phyloP scores from a whole-genome alignment of 2,329 filamentous ascomycete genomes.

The Fusarium continuum region DNA sequence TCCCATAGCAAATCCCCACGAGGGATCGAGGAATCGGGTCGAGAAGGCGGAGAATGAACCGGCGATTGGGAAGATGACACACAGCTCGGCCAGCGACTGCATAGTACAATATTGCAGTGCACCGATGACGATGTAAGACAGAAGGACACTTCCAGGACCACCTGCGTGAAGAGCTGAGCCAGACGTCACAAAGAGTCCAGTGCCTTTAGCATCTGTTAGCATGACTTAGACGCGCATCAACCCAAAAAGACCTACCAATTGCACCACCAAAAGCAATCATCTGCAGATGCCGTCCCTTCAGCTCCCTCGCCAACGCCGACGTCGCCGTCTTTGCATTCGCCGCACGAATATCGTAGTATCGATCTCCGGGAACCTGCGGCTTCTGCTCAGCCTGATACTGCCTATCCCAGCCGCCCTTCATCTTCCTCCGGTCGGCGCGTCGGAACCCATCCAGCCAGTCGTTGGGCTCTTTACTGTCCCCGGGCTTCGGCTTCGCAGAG shows the following conservation, averaged over 20 bases:
- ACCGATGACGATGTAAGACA: conserved; percentile 81
- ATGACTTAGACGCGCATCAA: too few relatives aligned
- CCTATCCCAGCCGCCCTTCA: conserved; percentile 37
- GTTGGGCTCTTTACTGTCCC: conserved; percentile 8
- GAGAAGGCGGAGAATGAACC: conserved; percentile 94
- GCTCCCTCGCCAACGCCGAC: conserved; percentile 76
- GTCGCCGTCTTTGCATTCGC: conserved; percentile 79
- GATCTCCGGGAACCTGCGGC: conserved; percentile 44
- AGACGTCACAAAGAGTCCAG: conserved; percentile 89
- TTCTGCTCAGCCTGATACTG: conserved; percentile 29
- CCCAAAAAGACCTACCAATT: conserved; percentile 65
- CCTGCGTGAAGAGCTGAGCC: conserved; percentile 75
- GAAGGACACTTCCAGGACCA: conserved; percentile 79
- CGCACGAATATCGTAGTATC: conserved; percentile 64
- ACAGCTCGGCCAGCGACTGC: conserved; percentile 90
- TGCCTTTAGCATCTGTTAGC: conserved; percentile 59
- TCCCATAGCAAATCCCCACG: conserved; percentile 95
- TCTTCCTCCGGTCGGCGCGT: conserved; percentile 28
- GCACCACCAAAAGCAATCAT: conserved; percentile 98
- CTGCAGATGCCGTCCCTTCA: conserved; percentile 88
- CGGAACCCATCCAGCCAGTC: conserved; percentile 40
- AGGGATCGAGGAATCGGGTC: conserved; percentile 92
- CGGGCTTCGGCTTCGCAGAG: conserved; percentile 14
- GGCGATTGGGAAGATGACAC: conserved; percentile 88
- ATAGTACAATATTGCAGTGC: conserved; percentile 91